These are phyloP conservation scores for Aspergillus fijiensis DNA, from an alignment of 2,329 filamentous ascomycete genomes.

Conservation along the genomic window DNA sequence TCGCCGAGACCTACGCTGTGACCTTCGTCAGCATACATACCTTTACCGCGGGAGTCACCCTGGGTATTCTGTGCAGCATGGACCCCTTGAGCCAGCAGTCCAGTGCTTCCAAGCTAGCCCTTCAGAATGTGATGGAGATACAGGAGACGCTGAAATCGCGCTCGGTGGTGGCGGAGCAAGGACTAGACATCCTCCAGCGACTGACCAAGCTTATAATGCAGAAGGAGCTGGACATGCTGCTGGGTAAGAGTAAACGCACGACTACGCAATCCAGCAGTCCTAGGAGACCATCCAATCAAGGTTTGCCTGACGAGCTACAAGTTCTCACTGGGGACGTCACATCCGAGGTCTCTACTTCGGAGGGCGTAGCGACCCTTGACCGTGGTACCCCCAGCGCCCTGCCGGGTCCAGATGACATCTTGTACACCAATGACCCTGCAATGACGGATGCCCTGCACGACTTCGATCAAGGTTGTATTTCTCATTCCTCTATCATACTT, in stretches of 20 bases:
- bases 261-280: not conserved
- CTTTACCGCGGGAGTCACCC: conserved; percentile 25
- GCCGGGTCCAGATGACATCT: not conserved
- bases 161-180: conserved; percentile 21
- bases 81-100: conserved; percentile 20
- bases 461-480: conserved; percentile 21
- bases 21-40: conserved; percentile 28
- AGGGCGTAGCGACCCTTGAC: not conserved
- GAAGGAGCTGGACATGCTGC: conserved; percentile 23
- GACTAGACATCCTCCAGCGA: conserved; percentile 21
- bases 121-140: conserved; percentile 22
- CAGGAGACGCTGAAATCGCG: conserved; percentile 19
- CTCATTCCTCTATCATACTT: too few species aligned
- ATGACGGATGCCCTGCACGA: conserved; percentile 21
- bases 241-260: conserved; percentile 8
- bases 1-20: conserved; percentile 25
- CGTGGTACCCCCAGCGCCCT: not conserved
- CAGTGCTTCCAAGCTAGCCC: conserved; percentile 18
- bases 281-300: not conserved
- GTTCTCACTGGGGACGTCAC: not conserved
- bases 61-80: conserved; percentile 25
- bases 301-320: not conserved
- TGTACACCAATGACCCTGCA: conserved; percentile 17
- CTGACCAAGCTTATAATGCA: conserved; percentile 22
- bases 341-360: not conserved